phyloP scores from a whole-genome alignment of 257 asterid genomes.

The Solanum arcanum region DNA sequence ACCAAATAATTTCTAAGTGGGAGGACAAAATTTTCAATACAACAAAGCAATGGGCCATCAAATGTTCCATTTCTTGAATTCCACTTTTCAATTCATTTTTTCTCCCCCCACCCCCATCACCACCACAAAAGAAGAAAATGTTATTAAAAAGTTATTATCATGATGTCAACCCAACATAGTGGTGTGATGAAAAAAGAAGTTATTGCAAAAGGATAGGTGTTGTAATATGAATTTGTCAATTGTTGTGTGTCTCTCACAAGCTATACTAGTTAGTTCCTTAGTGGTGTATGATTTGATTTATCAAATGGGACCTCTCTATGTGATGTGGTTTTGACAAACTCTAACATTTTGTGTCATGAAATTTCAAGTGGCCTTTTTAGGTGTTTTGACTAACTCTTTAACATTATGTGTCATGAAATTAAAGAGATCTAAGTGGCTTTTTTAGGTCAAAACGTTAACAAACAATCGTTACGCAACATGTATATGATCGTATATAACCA shows the following conservation, averaged over 20 bases:
- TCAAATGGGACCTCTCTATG: not conserved
- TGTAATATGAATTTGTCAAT: not conserved
- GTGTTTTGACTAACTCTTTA: not conserved
- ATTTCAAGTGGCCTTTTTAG: not conserved
- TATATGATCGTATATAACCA: not conserved
- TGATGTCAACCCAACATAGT: not conserved
- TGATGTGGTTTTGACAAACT: not conserved
- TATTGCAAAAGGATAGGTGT: not conserved
- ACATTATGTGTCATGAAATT: not conserved
- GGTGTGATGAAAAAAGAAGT: not conserved
- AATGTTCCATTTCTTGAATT: not conserved
- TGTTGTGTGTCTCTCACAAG: not conserved
- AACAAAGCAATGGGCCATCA: not conserved
- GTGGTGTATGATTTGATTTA: not conserved
- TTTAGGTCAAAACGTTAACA: not conserved
- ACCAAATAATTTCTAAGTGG: not conserved
- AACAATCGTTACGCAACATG: not conserved
- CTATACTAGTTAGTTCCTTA: not conserved
- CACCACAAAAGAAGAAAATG: not conserved
- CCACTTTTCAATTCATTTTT: not conserved
- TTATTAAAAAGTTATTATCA: not conserved
- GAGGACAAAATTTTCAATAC: not conserved
- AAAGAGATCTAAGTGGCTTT: not conserved
- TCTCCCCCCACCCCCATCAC: not conserved
- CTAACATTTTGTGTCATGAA: not conserved